A percentile compares a stretch with the other conserved stretches of the same genome.
phyloP scores from a whole-genome alignment of 2,329 filamentous ascomycete genomes.

The Alternaria brassicicola region DNA sequence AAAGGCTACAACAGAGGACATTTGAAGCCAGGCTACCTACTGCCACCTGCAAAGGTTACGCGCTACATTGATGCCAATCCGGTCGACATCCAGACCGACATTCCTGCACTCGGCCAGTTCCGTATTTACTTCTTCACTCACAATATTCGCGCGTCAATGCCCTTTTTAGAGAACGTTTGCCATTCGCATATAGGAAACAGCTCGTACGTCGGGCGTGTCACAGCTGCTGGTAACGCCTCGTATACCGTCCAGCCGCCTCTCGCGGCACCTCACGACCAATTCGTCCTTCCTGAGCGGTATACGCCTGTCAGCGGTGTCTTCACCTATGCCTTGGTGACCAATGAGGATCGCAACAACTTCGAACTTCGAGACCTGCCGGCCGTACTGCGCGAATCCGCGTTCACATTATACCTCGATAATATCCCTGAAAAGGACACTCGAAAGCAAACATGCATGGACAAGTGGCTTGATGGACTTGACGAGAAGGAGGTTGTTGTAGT shows the following conservation, averaged over 20 bases:
- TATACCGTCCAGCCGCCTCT: slow-evolving; percentile 66
- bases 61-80: slow-evolving; percentile 80
- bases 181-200: slow-evolving; percentile 57
- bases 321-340: slow-evolving; percentile 69
- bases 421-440: slow-evolving; percentile 63
- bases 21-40: slow-evolving; percentile 53
- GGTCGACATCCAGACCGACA: slow-evolving; percentile 77
- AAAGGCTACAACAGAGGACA: slow-evolving; percentile 56
- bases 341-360: slow-evolving; percentile 65
- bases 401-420: slow-evolving; percentile 76
- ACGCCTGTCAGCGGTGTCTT: slow-evolving; percentile 70
- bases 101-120: slow-evolving; percentile 79
- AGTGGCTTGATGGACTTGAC: slow-evolving; percentile 69
- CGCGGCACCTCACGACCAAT: slow-evolving; percentile 67
- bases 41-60: slow-evolving; percentile 72
- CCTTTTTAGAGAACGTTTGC: slow-evolving; percentile 67
- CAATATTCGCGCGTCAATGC: slow-evolving; percentile 60
- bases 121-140: slow-evolving; percentile 74
- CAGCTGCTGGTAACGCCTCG: slow-evolving; percentile 64
- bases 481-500: slow-evolving; percentile 66
- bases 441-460: slow-evolving; percentile 62
- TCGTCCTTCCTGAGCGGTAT: slow-evolving; percentile 71
- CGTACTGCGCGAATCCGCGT: slow-evolving; percentile 67
- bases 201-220: slow-evolving; percentile 66
- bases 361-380: slow-evolving; percentile 70